Evolutionary conservation across 1,284 basidiomycete genomes (phyloP).

Genomic region (Trametes hirsuta): DNA sequence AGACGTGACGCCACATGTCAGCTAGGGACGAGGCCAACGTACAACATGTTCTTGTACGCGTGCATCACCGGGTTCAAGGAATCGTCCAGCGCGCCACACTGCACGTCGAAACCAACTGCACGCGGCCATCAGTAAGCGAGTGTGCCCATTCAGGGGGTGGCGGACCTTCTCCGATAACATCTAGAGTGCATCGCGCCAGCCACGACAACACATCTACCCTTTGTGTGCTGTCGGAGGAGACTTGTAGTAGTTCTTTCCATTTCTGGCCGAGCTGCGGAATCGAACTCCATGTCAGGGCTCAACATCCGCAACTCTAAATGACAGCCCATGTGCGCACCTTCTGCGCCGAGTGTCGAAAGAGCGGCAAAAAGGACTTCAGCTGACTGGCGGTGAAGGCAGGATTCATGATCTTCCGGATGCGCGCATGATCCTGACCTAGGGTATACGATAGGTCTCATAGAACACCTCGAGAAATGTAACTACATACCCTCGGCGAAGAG

Average conservation of each 20-base stretch:
- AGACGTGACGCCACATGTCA: not conserved
- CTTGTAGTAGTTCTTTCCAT: constrained; percentile 27
- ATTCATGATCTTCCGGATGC: constrained; percentile 45
- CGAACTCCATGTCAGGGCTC: too few relatives aligned
- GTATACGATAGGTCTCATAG: not conserved
- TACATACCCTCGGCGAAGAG: constrained; percentile 40
- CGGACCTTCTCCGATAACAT: constrained; percentile 47
- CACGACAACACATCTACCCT: constrained; percentile 42
- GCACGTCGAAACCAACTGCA: constrained; percentile 34
- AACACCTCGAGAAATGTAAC: not conserved
- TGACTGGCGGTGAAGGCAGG: constrained; percentile 49
- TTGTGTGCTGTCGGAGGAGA: not conserved
- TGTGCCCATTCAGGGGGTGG: not conserved
- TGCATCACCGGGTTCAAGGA: constrained; percentile 32
- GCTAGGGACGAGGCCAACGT: constrained; percentile 3
- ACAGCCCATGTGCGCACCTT: constrained; percentile 37
- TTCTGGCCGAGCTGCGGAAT: constrained; percentile 22
- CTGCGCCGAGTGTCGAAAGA: constrained; percentile 47
- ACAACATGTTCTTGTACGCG: constrained; percentile 40
- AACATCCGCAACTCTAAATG: too few relatives aligned
- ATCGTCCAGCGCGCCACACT: constrained; percentile 31
- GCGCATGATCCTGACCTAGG: constrained; percentile 43
- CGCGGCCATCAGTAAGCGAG: constrained; percentile 22
- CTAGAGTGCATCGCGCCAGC: constrained; percentile 48
- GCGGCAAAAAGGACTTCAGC: constrained; percentile 48